These are phyloP conservation scores for Jatropha podagrica DNA, from an alignment of 441 rosid genomes.

Conservation along the genomic window DNA sequence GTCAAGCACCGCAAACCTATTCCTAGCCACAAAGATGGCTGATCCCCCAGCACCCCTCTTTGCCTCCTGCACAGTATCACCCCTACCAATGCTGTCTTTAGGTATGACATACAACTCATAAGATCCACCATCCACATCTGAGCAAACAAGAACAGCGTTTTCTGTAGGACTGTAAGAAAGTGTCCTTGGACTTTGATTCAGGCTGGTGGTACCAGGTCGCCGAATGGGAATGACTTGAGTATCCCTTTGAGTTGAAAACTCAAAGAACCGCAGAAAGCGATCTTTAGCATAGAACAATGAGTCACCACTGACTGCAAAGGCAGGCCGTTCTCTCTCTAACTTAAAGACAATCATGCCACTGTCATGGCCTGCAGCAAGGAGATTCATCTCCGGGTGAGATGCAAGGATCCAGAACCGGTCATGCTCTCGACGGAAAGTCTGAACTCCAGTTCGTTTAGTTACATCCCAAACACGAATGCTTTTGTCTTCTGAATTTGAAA, in stretches of 20 bases:
- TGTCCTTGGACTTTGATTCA: constrained; percentile 85
- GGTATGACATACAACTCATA: constrained; percentile 79
- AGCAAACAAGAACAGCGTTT: constrained; percentile 76
- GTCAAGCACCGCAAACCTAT: constrained; percentile 81
- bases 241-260: constrained; percentile 68
- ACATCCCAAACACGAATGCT: constrained; percentile 94
- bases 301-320: constrained; percentile 78
- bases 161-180: constrained; percentile 87
- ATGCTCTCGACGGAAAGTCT: constrained; percentile 85
- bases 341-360: constrained; percentile 94
- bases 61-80: constrained; percentile 73
- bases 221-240: constrained; percentile 74
- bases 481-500: constrained; percentile 87
- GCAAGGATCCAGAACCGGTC: constrained; percentile 89
- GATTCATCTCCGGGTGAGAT: constrained; percentile 85
- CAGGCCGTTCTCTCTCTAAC: constrained; percentile 89
- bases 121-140: constrained; percentile 87
- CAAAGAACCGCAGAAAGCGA: constrained; percentile 68
- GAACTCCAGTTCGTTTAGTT: constrained; percentile 80
- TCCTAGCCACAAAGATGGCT: constrained; percentile 74
- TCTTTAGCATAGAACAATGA: constrained; percentile 72
- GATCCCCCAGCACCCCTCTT: constrained; percentile 77
- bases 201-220: constrained; percentile 71
- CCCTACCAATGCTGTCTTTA: constrained; percentile 65
- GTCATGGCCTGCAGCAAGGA: constrained; percentile 94